Evolutionary conservation across 2,329 filamentous ascomycete genomes (phyloP).

Genomic region (Periglandula ipomoeae): DNA sequence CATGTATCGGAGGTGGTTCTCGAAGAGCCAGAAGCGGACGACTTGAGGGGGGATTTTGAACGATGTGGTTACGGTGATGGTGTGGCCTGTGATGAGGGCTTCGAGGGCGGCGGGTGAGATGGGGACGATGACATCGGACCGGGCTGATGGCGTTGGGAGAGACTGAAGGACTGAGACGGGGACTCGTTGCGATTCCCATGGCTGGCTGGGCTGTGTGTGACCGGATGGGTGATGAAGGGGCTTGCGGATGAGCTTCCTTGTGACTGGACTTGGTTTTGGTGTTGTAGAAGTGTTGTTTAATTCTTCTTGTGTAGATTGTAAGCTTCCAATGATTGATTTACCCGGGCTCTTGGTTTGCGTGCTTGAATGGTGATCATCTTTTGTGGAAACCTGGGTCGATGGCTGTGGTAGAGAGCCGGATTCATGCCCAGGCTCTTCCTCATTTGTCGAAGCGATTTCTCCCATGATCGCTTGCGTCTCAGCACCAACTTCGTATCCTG

Average conservation of each 20-base stretch:
- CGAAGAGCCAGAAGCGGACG: slow-evolving; percentile 54
- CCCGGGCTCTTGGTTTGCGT: neutral
- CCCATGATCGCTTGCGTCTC: slow-evolving; percentile 27
- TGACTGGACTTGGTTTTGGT: neutral
- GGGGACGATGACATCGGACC: slow-evolving; percentile 46
- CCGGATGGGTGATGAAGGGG: slow-evolving; percentile 18
- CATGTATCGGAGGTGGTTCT: slow-evolving; percentile 49
- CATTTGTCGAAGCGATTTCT: slow-evolving; percentile 21
- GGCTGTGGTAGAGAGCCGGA: slow-evolving; percentile 8
- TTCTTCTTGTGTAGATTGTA: neutral
- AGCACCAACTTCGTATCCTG: slow-evolving; percentile 18
- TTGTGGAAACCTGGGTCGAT: neutral
- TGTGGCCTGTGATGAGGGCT: slow-evolving; percentile 38
- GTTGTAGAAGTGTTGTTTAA: neutral
- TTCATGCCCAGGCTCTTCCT: slow-evolving; percentile 5
- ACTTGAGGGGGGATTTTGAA: slow-evolving; percentile 47
- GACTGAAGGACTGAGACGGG: slow-evolving; percentile 37
- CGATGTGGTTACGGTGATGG: slow-evolving; percentile 45
- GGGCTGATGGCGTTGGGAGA: slow-evolving; percentile 37
- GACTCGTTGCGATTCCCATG: slow-evolving; percentile 38
- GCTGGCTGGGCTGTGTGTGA: slow-evolving; percentile 19
- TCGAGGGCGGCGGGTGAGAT: slow-evolving; percentile 37
- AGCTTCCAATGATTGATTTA: neutral
- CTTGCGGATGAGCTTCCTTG: slow-evolving; percentile 15
- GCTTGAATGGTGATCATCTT: neutral